These are phyloP conservation scores for Rhizopus sp. DNA, from an alignment of 371 early-diverging fungal species.

Conservation along the genomic window DNA sequence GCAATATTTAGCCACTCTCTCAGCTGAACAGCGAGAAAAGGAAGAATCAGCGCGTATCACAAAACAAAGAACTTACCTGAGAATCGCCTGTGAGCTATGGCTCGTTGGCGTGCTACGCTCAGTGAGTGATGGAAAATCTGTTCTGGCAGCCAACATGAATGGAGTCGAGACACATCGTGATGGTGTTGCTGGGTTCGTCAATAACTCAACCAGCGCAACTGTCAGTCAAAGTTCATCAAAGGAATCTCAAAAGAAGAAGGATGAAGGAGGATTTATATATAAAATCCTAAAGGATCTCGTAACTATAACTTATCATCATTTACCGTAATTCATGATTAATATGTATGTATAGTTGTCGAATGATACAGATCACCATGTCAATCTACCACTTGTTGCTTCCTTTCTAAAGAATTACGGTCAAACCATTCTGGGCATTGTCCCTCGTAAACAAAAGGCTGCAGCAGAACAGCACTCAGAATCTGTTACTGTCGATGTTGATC, in stretches of 20 bases:
- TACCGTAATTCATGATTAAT: not conserved
- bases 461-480: slow-evolving; percentile 45
- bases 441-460: slow-evolving; percentile 55
- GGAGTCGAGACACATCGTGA: slow-evolving; percentile 56
- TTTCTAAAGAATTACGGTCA: slow-evolving; percentile 76
- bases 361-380: slow-evolving; percentile 61
- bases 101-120: slow-evolving; percentile 78
- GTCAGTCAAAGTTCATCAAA: not conserved
- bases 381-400: slow-evolving; percentile 74
- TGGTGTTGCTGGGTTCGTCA: slow-evolving; percentile 57
- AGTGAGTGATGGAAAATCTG: slow-evolving; percentile 63
- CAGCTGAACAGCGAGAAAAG: slow-evolving; percentile 81
- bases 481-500: slow-evolving; percentile 9
- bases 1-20: slow-evolving; percentile 57
- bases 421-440: slow-evolving; percentile 53
- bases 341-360: slow-evolving; percentile 36
- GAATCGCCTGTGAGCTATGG: slow-evolving; percentile 85
- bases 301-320: not conserved
- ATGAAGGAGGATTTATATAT: slow-evolving; percentile 38
- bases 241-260: slow-evolving; percentile 26
- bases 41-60: slow-evolving; percentile 78
- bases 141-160: slow-evolving; percentile 50
- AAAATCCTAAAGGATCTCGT: slow-evolving; percentile 44
- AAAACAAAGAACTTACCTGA: slow-evolving; percentile 69
- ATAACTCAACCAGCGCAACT: slow-evolving; percentile 1